Base-by-base conservation (phyloP, 2,329 filamentous ascomycete genomes). In the Simplicillium sp. region DNA sequence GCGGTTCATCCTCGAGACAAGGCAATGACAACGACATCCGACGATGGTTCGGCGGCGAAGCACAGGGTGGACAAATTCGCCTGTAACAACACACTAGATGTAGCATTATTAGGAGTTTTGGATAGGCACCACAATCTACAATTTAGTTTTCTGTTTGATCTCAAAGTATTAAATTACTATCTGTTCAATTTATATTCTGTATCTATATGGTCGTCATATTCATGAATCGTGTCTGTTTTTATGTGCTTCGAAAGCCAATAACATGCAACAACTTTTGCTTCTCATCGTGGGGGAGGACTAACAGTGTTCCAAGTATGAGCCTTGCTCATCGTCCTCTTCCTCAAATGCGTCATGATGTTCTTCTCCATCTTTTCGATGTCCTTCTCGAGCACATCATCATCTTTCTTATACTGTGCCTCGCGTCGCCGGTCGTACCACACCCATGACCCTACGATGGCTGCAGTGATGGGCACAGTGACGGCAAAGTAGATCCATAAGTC, bases 401-500 rank as follows among this genome's bases (percentile, higher is more conserved):
- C 73, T 38, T 50, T 48, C 11, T 57, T 61, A 49, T 73, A 73
- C 48, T 61, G 56, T 41, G 54, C 59, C 57, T 76, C 70, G 38
- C 73, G 69, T 17, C 62, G 60, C 33, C 55, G 60, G 50, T 79
- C 74, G 52, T 73, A 72, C 46, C 64, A 62, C 50, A 70, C 63
- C 75, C 77, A 80, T n/a, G 62, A 53, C 3, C 60, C 58, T 17
- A 82, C 71, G 46, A 81, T 74, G 38, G 64, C 20, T 2, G 69
- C 52, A 0, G 77, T 82, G 39, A 80, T 48, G 3, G 77, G 77
- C 11, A 81, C 56, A 3, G 75, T 77, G 40, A 80, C 67, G 45
- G 62, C 74, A 48, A 80, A 81, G 60, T 80, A 82, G 40, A 82
- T 68, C 77, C 77, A 82, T 18, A 82, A 62, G 38, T 67, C 58